These are phyloP conservation scores for Letharia lupina DNA, from an alignment of 495 filamentous ascomycete genomes.

Conservation along the genomic window DNA sequence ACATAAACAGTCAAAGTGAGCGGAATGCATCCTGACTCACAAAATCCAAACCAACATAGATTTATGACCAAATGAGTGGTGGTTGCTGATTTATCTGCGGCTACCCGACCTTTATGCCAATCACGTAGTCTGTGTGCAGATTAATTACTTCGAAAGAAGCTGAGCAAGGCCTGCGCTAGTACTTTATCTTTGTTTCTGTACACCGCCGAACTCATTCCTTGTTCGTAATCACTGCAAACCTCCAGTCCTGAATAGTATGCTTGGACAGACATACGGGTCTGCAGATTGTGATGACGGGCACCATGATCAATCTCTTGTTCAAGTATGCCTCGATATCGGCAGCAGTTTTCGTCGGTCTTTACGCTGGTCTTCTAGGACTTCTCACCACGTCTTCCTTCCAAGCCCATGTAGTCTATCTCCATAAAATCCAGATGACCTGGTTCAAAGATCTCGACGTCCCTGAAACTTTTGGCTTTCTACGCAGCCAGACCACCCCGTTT, in stretches of 20 bases:
- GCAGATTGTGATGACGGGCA: not conserved
- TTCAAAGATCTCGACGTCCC: slow-evolving; percentile 41
- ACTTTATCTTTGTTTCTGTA: too few species aligned
- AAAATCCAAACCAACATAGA: not conserved
- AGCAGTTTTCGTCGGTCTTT: slow-evolving; percentile 29
- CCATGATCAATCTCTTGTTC: slow-evolving; percentile 19
- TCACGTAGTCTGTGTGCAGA: not conserved
- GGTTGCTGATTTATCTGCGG: not conserved
- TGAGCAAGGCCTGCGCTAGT: too few species aligned
- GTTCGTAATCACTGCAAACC: not conserved
- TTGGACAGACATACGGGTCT: not conserved
- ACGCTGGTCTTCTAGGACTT: slow-evolving; percentile 35
- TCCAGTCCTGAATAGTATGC: not conserved
- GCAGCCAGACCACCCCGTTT: slow-evolving; percentile 62
- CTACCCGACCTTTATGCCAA: not conserved
- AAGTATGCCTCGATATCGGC: slow-evolving; percentile 32
- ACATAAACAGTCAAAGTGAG: not conserved
- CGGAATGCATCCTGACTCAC: not conserved
- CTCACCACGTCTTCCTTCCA: slow-evolving; percentile 41
- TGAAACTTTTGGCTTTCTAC: slow-evolving; percentile 43
- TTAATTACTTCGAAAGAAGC: too few species aligned
- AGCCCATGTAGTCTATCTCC: slow-evolving; percentile 41
- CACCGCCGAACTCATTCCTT: too few species aligned
- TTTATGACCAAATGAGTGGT: not conserved
- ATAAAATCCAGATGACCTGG: slow-evolving; percentile 41